Base-by-base conservation (phyloP, 768 basidiomycete genomes). In the Paxillus ammoniavirescens region DNA sequence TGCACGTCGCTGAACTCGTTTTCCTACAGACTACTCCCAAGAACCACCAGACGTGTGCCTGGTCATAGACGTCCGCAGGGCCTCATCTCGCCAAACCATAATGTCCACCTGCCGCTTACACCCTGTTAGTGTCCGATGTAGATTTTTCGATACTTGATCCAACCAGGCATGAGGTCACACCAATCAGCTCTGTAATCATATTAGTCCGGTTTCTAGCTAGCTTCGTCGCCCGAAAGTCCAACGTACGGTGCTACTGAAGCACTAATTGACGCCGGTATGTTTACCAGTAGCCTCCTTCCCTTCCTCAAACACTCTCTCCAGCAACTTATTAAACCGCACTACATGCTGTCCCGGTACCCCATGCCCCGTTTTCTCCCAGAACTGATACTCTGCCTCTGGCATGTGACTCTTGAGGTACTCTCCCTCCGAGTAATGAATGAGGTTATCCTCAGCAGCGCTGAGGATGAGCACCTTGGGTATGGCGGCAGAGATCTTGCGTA, bases 381-480 rank as follows among this genome's bases (percentile, higher is more conserved):
- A 66, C n/a, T 81, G 65, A 38, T 82, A 70, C 56, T 83, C 81
- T 0, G 82, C 80, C 47, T 78, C 73, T 1, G 76, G 70, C 87
- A 91, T 91, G 37, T 71, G 60, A 9, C 65, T 65, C 64, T 83
- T 82, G 18, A 92, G 62, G 18, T 74, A 67, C 7, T 66, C 59
- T 21, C 84, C 86, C 50, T 86, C 80, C 7, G 60, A 56, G 0
- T 81, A 74, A 14, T 71, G 60, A 8, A 92, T 76, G 3, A 92
- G 67, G 45, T 78, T 57, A 61, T 91, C 90, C 2, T 81, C 67
- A 54, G 87, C 82, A 2, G 87, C 90, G 0, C 85, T 87, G n/a
- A 90, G 62, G 35, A 82, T 83, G 30, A 77, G 60, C 8, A 90
- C 76, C 63, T 89, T 89, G 10, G 88, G 84, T 18, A 91, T 79